phyloP scores from a whole-genome alignment of 1,139 yeast species.

The Sugiyamaella pinicola region DNA sequence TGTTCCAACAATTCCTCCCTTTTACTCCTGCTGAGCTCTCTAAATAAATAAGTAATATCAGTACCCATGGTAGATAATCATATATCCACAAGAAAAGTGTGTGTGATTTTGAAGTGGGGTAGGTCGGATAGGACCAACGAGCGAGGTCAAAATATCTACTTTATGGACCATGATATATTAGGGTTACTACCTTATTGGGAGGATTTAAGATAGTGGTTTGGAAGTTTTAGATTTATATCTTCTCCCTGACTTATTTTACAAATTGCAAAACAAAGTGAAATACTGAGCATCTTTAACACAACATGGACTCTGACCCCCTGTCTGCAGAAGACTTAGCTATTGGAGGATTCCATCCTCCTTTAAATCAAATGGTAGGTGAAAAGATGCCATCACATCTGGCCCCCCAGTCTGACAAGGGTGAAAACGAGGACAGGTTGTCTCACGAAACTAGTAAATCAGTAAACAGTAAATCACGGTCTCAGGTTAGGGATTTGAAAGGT shows the following conservation, averaged over 20 bases:
- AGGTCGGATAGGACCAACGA: too few relatives aligned
- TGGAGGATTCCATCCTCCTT: neutral
- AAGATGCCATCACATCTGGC: neutral
- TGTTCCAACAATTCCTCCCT: constrained; percentile 26
- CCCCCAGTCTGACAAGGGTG: neutral
- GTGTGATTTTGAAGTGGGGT: too few relatives aligned
- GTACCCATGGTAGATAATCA: constrained; percentile 7
- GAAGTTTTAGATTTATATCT: too few relatives aligned
- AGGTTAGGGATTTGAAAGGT: too few relatives aligned
- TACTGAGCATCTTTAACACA: too few relatives aligned
- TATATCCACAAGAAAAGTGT: too few relatives aligned
- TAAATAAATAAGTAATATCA: constrained; percentile 33
- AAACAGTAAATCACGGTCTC: too few relatives aligned
- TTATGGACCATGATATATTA: neutral
- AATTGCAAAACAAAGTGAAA: too few relatives aligned
- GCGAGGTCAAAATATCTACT: neutral
- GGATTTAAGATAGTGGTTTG: constrained; percentile 1
- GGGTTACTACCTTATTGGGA: neutral
- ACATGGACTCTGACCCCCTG: neutral
- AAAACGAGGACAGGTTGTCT: neutral
- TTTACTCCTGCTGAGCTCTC: constrained; percentile 31
- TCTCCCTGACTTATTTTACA: too few relatives aligned
- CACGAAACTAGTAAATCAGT: neutral
- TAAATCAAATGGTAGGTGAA: neutral
- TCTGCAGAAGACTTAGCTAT: neutral